phyloP scores from a whole-genome alignment of 768 basidiomycete genomes.

The Paxillus rubicundulus region DNA sequence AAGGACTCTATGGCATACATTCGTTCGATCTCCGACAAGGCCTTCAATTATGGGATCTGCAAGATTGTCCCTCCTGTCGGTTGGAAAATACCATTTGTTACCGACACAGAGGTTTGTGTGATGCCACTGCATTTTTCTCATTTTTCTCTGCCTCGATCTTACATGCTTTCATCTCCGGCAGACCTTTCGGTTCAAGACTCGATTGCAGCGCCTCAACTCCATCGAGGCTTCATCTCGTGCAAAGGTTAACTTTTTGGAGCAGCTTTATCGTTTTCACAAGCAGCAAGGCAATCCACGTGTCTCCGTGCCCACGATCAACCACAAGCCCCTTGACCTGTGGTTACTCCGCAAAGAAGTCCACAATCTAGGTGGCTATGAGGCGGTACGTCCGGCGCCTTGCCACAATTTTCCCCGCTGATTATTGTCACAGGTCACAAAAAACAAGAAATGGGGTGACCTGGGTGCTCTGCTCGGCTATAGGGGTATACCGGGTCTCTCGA shows the following conservation, averaged over 20 bases:
- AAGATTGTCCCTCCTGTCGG: constrained; percentile 91
- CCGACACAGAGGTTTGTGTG: constrained; percentile 82
- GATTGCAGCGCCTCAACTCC: constrained; percentile 90
- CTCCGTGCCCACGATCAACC: constrained; percentile 91
- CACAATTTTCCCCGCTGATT: constrained; percentile 24
- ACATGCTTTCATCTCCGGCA: constrained; percentile 26
- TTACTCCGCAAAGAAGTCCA: constrained; percentile 89
- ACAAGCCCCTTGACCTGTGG: constrained; percentile 93
- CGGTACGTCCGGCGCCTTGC: constrained; percentile 48
- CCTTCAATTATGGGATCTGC: constrained; percentile 82
- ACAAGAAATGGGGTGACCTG: constrained; percentile 86
- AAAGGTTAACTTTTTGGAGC: constrained; percentile 95
- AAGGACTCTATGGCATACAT: constrained; percentile 94
- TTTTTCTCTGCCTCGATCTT: constrained; percentile 20
- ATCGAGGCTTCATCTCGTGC: constrained; percentile 97
- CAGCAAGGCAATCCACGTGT: constrained; percentile 91
- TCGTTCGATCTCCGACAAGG: constrained; percentile 69
- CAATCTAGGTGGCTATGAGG: constrained; percentile 82
- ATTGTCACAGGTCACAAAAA: constrained; percentile 64
- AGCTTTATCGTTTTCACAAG: constrained; percentile 93
- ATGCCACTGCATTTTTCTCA: constrained; percentile 24
- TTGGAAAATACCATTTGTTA: constrained; percentile 96
- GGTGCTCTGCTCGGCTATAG: constrained; percentile 81
- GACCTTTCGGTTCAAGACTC: constrained; percentile 94
- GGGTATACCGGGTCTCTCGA: constrained; percentile 76